A percentile compares a stretch with the other conserved stretches of the same genome.
phyloP scores from a whole-genome alignment of 345 rosid genomes.

The Garcia nutans region DNA sequence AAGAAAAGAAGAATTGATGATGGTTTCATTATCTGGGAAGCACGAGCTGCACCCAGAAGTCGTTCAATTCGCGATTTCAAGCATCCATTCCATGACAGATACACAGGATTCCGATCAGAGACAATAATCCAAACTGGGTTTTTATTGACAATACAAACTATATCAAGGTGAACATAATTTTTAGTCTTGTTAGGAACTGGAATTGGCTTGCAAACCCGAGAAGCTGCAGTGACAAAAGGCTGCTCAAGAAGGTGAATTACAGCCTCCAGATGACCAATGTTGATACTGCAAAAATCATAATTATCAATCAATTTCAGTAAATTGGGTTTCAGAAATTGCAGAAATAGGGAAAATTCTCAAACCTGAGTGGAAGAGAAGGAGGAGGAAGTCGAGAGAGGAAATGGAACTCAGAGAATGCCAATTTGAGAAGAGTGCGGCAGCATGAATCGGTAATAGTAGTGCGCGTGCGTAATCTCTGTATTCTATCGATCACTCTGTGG shows the following conservation, averaged over 20 bases:
- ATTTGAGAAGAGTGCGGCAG: conserved; percentile 63
- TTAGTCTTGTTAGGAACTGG: conserved; percentile 23
- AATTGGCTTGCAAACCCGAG: conserved; percentile 76
- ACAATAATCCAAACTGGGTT: conserved; percentile 79
- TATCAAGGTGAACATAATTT: conserved; percentile 55
- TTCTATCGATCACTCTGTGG: conserved; percentile 37
- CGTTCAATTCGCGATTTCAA: conserved; percentile 50
- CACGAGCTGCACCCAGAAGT: conserved; percentile 50
- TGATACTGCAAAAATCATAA: conserved; percentile 41
- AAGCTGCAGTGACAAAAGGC: conserved; percentile 61
- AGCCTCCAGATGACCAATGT: conserved; percentile 83
- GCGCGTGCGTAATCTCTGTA: conserved; percentile 39
- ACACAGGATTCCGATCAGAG: conserved; percentile 76
- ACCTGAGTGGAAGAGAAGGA: conserved; percentile 48
- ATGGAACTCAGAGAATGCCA: conserved; percentile 67
- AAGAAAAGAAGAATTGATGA: conserved; percentile 65
- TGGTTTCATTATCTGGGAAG: conserved; percentile 47
- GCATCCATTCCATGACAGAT: conserved; percentile 64
- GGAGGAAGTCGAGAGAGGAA: conserved; percentile 54
- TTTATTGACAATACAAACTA: conserved; percentile 62
- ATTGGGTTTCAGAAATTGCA: too few species aligned
- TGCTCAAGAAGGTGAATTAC: conserved; percentile 55
- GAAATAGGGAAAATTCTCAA: neutral
- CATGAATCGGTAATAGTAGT: conserved; percentile 42
- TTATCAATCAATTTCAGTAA: too few species aligned